Evolutionary conservation across 768 basidiomycete species (phyloP).

Genomic region (Sarcodon sp.): DNA sequence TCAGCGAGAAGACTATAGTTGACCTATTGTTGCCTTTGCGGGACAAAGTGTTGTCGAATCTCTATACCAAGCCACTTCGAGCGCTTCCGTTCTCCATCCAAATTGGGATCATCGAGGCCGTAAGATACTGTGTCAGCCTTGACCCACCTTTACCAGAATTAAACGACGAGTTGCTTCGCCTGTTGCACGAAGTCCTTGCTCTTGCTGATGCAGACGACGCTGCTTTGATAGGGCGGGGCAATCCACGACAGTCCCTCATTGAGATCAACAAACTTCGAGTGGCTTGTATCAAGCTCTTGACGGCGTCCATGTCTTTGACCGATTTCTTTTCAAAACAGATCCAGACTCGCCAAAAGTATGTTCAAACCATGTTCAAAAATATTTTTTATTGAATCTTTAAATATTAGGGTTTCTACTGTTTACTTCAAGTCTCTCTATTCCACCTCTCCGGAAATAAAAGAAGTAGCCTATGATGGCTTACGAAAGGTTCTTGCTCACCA

Average conservation of each 20-base stretch:
- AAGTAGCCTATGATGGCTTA: slow-evolving; percentile 89
- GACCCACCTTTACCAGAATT: slow-evolving; percentile 85
- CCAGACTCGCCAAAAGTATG: slow-evolving; percentile 74
- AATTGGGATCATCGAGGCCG: slow-evolving; percentile 95
- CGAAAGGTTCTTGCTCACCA: slow-evolving; percentile 83
- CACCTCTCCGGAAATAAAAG: slow-evolving; percentile 79
- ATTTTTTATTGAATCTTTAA: neutral
- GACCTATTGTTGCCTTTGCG: slow-evolving; percentile 80
- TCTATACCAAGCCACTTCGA: slow-evolving; percentile 93
- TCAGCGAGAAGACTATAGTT: slow-evolving; percentile 55
- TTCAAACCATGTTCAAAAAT: neutral
- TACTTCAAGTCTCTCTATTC: slow-evolving; percentile 99
- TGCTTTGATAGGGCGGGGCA: slow-evolving; percentile 65
- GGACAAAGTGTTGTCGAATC: slow-evolving; percentile 76
- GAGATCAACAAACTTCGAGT: slow-evolving; percentile 87
- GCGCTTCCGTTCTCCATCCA: slow-evolving; percentile 92
- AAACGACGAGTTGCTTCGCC: slow-evolving; percentile 83
- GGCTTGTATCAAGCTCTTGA: slow-evolving; percentile 85
- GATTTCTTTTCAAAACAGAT: slow-evolving; percentile 85
- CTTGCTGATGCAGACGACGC: slow-evolving; percentile 91
- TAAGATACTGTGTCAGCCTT: slow-evolving; percentile 85
- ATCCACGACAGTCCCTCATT: slow-evolving; percentile 60
- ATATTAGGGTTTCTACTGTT: slow-evolving; percentile 72
- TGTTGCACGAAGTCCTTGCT: slow-evolving; percentile 88
- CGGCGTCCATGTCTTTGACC: slow-evolving; percentile 88